Conservation (phyloP, 2,329 filamentous ascomycete genomes). For the Fusarium coicis region DNA sequence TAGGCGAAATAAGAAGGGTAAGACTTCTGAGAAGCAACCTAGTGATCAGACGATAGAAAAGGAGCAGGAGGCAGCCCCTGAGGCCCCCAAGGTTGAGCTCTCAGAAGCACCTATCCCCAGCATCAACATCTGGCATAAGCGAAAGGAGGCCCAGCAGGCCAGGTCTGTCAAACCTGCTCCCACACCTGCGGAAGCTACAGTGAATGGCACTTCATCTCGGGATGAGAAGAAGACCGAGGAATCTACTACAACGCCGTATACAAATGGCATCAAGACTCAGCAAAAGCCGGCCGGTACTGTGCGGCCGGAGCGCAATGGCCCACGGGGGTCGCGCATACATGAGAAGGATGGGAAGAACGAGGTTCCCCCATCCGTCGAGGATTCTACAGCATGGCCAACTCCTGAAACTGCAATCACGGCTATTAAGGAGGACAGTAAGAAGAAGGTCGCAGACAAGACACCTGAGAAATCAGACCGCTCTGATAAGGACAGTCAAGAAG, state of each 20-base stretch:
- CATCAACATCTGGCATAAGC: slow-evolving; percentile 89
- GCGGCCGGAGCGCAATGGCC: slow-evolving; percentile 56
- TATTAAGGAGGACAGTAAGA: slow-evolving; percentile 72
- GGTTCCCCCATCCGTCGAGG: slow-evolving; percentile 73
- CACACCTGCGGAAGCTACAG: slow-evolving; percentile 52
- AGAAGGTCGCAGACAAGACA: slow-evolving; percentile 71
- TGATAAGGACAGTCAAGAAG: slow-evolving; percentile 72
- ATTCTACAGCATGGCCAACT: slow-evolving; percentile 89
- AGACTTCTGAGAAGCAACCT: slow-evolving; percentile 54
- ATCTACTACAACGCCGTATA: slow-evolving; percentile 31
- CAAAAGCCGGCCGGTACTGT: slow-evolving; percentile 56
- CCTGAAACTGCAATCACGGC: slow-evolving; percentile 78
- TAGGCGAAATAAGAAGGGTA: slow-evolving; percentile 72
- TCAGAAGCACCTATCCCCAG: slow-evolving; percentile 84
- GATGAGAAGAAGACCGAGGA: slow-evolving; percentile 58
- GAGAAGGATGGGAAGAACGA: slow-evolving; percentile 56
- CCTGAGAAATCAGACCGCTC: slow-evolving; percentile 70
- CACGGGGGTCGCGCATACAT: slow-evolving; percentile 58
- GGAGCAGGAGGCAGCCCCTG: slow-evolving; percentile 56
- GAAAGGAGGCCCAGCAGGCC: slow-evolving; percentile 72
- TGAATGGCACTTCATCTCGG: slow-evolving; percentile 43
- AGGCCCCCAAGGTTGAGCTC: slow-evolving; percentile 71
- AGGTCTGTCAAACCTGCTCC: slow-evolving; percentile 57
- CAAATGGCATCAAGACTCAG: slow-evolving; percentile 54
- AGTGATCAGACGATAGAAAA: slow-evolving; percentile 67